These are phyloP conservation scores for Cadophora gregata DNA, from an alignment of 2,329 filamentous ascomycete species.

Conservation along the genomic window DNA sequence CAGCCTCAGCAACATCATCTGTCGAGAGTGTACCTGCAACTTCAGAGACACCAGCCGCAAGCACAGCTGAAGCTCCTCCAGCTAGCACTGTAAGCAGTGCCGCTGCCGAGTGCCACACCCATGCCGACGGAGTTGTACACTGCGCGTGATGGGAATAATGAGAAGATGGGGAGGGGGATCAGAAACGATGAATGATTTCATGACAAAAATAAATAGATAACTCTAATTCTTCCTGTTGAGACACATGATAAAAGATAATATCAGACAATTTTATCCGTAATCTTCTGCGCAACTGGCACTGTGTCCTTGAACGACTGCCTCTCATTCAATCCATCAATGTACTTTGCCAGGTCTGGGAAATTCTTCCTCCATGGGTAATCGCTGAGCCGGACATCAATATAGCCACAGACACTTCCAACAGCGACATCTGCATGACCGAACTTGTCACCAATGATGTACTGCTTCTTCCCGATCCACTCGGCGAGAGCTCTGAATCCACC, in stretches of 20 bases:
- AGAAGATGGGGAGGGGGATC: background rate
- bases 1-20: background rate
- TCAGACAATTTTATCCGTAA: conserved; percentile 28
- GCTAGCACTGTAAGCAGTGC: conserved; percentile 15
- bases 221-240: background rate
- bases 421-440: conserved; percentile 29
- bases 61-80: conserved; percentile 27
- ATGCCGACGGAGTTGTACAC: conserved; percentile 49
- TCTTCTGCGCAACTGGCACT: conserved; percentile 21
- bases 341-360: conserved; percentile 24
- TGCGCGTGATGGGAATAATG: conserved; percentile 41
- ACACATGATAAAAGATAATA: conserved; percentile 3
- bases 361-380: conserved; percentile 25
- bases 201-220: conserved; percentile 11
- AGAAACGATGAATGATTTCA: background rate
- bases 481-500: conserved; percentile 27
- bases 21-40: conserved; percentile 21
- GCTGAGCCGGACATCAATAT: conserved; percentile 22
- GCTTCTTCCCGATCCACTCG: conserved; percentile 25
- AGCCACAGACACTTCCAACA: conserved; percentile 24
- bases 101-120: conserved; percentile 49
- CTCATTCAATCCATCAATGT: conserved; percentile 19
- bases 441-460: conserved; percentile 21
- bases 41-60: conserved; percentile 14
- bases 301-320: conserved; percentile 26